Percentiles rank a stretch among this genome's conserved stretches.
phyloP scores from a whole-genome alignment of 2,329 filamentous ascomycete genomes.

The Magnaporthiopsis rhizophila region DNA sequence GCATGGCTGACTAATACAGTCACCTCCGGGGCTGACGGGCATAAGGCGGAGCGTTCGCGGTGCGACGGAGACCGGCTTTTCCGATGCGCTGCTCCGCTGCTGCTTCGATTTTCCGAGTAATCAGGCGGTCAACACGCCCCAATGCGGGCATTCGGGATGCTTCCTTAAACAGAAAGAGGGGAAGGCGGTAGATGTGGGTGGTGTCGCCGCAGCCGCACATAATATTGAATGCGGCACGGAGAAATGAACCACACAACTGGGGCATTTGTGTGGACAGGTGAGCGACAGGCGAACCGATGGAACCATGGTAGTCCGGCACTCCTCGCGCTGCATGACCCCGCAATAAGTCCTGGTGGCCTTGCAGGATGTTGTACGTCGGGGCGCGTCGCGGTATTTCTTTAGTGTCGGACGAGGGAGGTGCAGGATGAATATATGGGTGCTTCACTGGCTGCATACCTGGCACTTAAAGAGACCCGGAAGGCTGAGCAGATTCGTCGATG shows the following conservation, averaged over 20 bases:
- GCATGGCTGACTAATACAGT: neutral
- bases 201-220: neutral
- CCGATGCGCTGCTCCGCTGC: no score
- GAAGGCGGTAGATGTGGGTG: neutral
- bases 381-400: no score
- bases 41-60: neutral
- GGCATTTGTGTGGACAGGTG: neutral
- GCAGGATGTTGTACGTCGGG: no score
- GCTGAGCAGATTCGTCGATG: neutral
- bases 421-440: neutral
- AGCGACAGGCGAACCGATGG: no score
- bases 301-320: no score
- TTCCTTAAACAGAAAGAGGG: neutral
- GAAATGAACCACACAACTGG: neutral
- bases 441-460: no score
- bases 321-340: no score
- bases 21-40: neutral
- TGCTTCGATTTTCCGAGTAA: neutral
- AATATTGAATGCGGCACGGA: neutral
- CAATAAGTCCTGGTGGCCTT: no score
- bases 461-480: no score
- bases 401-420: no score
- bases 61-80: neutral
- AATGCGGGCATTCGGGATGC: neutral
- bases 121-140: neutral